Conservation (phyloP, 1,139 yeast species). For the Geotrichum candidum region DNA sequence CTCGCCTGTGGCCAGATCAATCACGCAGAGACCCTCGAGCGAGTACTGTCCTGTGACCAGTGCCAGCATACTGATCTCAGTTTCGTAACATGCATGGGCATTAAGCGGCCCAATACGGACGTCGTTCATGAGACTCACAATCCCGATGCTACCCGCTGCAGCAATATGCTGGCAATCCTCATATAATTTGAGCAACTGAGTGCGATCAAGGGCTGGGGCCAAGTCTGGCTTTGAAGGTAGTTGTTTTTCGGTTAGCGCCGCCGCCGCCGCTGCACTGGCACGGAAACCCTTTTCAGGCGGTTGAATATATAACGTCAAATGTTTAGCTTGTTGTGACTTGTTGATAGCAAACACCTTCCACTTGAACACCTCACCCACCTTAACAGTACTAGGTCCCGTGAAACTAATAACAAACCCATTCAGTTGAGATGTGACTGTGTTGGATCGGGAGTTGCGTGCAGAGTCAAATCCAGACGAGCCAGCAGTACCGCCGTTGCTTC, state of each 20-base stretch:
- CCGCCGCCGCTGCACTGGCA: constrained; percentile 3
- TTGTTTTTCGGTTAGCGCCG: constrained; percentile 17
- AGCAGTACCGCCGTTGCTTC: background rate
- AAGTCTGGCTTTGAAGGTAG: constrained; percentile 16
- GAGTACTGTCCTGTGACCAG: constrained; percentile 59
- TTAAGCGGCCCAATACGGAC: constrained; percentile 58
- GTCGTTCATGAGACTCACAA: constrained; percentile 60
- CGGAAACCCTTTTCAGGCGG: constrained; percentile 19
- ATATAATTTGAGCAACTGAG: constrained; percentile 28
- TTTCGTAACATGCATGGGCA: constrained; percentile 57
- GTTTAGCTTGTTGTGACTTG: constrained; percentile 38
- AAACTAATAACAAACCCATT: constrained; percentile 55
- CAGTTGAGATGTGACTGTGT: constrained; percentile 12
- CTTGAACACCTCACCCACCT: constrained; percentile 53
- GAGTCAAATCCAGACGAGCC: background rate
- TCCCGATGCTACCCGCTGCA: constrained; percentile 27
- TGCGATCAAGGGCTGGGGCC: constrained; percentile 36
- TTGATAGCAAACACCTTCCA: constrained; percentile 70
- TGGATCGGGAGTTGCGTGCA: constrained; percentile 6
- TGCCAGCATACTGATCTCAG: constrained; percentile 56
- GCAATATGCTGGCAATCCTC: constrained; percentile 18
- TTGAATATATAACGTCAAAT: constrained; percentile 41
- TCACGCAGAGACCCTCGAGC: constrained; percentile 57
- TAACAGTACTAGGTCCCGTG: constrained; percentile 55
- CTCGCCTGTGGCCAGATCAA: constrained; percentile 62